These are phyloP conservation scores for Astrephomene gubernaculifera DNA, from an alignment of 139 green algal genomes.

Conservation along the genomic window DNA sequence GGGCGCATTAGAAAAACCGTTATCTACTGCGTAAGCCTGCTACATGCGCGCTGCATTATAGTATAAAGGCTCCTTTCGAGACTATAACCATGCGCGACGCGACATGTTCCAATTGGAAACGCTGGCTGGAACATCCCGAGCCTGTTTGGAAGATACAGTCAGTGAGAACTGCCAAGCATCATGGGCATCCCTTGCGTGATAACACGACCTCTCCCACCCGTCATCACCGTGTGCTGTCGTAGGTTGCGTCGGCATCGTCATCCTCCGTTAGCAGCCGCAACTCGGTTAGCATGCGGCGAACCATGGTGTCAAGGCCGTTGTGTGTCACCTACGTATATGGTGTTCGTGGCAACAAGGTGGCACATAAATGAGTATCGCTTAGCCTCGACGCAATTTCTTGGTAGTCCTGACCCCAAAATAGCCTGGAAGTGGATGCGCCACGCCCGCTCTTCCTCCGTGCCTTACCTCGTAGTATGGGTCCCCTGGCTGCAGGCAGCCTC, in stretches of 20 bases:
- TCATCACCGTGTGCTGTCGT: conserved; percentile 23
- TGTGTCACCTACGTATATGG: conserved; percentile 21
- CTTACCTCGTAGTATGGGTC: conserved; percentile 17
- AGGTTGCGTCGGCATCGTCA: background rate
- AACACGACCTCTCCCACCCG: background rate
- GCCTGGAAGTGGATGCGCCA: background rate
- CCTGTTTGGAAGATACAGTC: too few relatives aligned
- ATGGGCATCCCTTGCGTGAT: background rate
- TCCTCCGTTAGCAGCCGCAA: conserved; percentile 36
- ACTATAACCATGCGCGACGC: background rate
- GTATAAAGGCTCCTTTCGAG: background rate
- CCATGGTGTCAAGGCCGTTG: conserved; percentile 46
- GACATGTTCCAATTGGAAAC: too few relatives aligned
- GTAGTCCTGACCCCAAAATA: background rate
- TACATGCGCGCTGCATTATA: background rate
- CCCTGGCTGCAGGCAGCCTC: background rate
- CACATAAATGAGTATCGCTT: background rate
- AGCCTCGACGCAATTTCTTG: background rate
- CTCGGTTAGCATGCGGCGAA: conserved; percentile 33
- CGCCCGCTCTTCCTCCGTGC: background rate
- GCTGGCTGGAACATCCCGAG: too few relatives aligned
- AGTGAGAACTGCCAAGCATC: background rate
- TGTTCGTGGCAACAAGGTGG: background rate
- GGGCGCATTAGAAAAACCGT: background rate
- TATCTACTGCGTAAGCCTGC: background rate